Base-by-base conservation (phyloP, 2,329 filamentous ascomycete genomes). In the Chrysoporthe austroafricana region DNA sequence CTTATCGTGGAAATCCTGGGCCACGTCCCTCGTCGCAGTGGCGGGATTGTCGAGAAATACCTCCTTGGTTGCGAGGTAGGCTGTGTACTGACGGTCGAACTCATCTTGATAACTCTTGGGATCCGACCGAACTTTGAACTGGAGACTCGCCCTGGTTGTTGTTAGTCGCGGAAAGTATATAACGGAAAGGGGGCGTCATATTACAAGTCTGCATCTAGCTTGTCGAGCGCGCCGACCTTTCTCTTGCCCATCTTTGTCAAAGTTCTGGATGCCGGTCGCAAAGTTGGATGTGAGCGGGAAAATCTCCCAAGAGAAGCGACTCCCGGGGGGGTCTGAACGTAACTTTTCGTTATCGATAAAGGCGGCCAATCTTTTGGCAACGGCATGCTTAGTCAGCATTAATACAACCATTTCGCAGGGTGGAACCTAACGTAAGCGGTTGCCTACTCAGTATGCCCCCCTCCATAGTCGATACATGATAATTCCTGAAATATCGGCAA, bases 171-270 rank as follows among this genome's bases (percentile, higher is more conserved):
- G 26, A 58, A 18, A 36, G 39, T 8, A 14, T 16, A 34, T 26
- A 26, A 26, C 26, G 50, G 14, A 14, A 7, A 36, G 9, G 32
- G 32, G 14, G 26, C 13, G 13, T 36, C 26, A 26, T 34, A 26
- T 57, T 36, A 57, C 86, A 96, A 84, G 80, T 97, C 93, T 44
- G 94, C 94, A 77, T 97, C 94, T 73, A 97, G 89, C 86, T 97
- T 97, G 82, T 97, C 94, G 79, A 97, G 89, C 70, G 94, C 94
- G 66, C 92, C 93, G 68, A 97, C 87, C 82, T 96, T 96, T 79
- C 94, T 87, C 82, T 97, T 97, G 69, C 89, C 92, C 89, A 93
- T 96, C 57, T 70, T 79, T 67, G 42, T 34, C 36, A 43, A n/a
- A n/a, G 11, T 42, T 16, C 36, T 43, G 18, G 18, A 43, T 14